Evolutionary conservation across 345 rosid species (phyloP).

Genomic region (Luvunga scandens): DNA sequence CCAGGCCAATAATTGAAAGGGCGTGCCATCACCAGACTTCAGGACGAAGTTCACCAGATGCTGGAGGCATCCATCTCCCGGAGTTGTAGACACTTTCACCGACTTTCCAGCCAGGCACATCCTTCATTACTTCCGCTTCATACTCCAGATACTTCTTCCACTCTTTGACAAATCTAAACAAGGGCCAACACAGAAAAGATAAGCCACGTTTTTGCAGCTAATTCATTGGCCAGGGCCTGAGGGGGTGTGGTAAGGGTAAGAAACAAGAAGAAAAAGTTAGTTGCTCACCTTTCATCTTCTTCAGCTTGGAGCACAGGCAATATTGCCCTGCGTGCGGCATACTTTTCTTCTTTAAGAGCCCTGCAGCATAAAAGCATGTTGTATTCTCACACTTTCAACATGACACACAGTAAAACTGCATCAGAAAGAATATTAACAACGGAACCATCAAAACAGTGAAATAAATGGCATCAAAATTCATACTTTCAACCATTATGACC

Average conservation of each 20-base stretch:
- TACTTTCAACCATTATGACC: neutral
- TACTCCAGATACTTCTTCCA: constrained; percentile 97
- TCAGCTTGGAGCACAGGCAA: constrained; percentile 95
- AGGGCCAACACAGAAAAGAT: neutral
- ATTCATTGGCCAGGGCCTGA: neutral
- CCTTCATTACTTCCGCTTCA: constrained; percentile 99
- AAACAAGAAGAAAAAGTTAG: neutral
- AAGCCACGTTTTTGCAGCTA: neutral
- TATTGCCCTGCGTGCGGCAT: constrained; percentile 82
- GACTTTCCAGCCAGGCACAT: constrained; percentile 98
- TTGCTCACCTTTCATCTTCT: constrained; percentile 88
- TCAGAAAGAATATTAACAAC: neutral
- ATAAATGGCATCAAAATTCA: neutral
- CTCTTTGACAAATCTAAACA: constrained; percentile 79
- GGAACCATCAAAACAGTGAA: neutral
- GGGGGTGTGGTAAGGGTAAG: too few species aligned
- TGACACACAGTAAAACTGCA: neutral
- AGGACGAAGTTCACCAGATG: constrained; percentile 95
- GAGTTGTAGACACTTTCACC: constrained; percentile 95
- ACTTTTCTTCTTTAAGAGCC: constrained; percentile 96
- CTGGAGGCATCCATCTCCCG: constrained; percentile 99
- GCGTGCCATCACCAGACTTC: constrained; percentile 75
- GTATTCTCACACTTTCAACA: neutral
- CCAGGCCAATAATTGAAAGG: neutral
- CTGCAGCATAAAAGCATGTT: constrained; percentile 35